Conservation (phyloP, 192 early-diverging fungal species). For the Gamsiella multidivaricata region DNA sequence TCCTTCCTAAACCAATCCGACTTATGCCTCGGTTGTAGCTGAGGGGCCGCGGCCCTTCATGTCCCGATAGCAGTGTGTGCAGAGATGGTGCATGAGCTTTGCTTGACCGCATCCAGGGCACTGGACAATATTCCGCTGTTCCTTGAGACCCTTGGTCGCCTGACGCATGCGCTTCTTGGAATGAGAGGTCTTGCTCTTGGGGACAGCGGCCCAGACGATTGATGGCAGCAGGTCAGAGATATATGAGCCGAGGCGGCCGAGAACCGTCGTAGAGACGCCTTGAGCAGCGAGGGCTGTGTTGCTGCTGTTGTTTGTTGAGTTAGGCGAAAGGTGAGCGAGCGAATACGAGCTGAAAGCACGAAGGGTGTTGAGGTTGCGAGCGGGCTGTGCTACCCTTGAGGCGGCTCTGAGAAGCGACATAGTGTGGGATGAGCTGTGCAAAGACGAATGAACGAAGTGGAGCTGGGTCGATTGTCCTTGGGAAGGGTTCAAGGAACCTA, state of each 20-base stretch:
- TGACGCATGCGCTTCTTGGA: conserved; percentile 89
- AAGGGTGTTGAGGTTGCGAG: conserved; percentile 15
- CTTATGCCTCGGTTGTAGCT: conserved; percentile 25
- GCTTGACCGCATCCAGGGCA: conserved; percentile 84
- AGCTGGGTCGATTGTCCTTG: background rate
- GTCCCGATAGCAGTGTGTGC: conserved; percentile 77
- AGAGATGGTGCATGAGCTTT: conserved; percentile 82
- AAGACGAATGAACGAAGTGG: background rate
- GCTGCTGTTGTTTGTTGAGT: background rate
- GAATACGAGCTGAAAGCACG: conserved; percentile 35
- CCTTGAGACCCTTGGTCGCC: conserved; percentile 80
- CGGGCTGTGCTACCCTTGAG: conserved; percentile 31
- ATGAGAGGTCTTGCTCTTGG: conserved; percentile 94
- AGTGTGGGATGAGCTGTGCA: background rate
- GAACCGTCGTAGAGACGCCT: conserved; percentile 28
- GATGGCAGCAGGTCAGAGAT: conserved; percentile 51
- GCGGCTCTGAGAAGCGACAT: conserved; percentile 33
- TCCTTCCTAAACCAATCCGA: background rate
- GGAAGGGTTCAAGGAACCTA: background rate
- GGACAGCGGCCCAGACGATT: conserved; percentile 69
- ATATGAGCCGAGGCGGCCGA: conserved; percentile 48
- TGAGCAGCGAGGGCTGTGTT: background rate
- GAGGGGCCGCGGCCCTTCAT: conserved; percentile 62
- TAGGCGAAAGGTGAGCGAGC: background rate
- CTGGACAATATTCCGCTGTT: conserved; percentile 71